Conservation (phyloP, 1,284 basidiomycete species). For the Chondrostereum purpureum region DNA sequence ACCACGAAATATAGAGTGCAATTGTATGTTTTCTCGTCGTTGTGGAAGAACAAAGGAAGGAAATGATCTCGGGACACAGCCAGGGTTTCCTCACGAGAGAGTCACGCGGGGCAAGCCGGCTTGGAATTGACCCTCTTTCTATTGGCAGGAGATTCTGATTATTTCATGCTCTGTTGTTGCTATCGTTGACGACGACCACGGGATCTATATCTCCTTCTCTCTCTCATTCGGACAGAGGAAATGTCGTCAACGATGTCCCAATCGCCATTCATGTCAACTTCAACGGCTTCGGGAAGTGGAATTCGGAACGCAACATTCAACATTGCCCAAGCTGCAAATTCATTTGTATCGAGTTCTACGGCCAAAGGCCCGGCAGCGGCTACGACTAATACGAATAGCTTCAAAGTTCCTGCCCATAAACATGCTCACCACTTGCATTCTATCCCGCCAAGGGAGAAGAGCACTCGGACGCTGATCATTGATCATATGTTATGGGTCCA, state of each 20-base stretch:
- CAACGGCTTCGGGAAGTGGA: background rate
- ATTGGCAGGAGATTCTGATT: background rate
- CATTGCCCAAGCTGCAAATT: background rate
- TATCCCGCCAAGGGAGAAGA: slow-evolving; percentile 74
- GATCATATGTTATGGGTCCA: slow-evolving; percentile 82
- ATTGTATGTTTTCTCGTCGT: too few relatives aligned
- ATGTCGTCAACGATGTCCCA: background rate
- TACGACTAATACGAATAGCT: slow-evolving; percentile 19
- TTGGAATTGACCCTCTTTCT: too few relatives aligned
- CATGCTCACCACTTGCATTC: slow-evolving; percentile 70
- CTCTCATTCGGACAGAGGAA: too few relatives aligned
- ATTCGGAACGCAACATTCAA: background rate
- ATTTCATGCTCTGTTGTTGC: background rate
- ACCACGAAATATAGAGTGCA: too few relatives aligned
- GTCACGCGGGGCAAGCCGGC: background rate
- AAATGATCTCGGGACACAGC: too few relatives aligned
- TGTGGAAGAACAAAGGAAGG: too few relatives aligned
- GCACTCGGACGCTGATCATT: slow-evolving; percentile 72
- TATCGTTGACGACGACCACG: too few relatives aligned
- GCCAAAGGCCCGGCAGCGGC: slow-evolving; percentile 3
- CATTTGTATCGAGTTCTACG: background rate
- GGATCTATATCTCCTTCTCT: too few relatives aligned
- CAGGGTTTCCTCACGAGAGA: too few relatives aligned
- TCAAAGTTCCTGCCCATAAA: slow-evolving; percentile 59
- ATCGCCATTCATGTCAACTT: too few relatives aligned